phyloP scores from a whole-genome alignment of 2,329 filamentous ascomycete species.

The Sporothrix globosa region DNA sequence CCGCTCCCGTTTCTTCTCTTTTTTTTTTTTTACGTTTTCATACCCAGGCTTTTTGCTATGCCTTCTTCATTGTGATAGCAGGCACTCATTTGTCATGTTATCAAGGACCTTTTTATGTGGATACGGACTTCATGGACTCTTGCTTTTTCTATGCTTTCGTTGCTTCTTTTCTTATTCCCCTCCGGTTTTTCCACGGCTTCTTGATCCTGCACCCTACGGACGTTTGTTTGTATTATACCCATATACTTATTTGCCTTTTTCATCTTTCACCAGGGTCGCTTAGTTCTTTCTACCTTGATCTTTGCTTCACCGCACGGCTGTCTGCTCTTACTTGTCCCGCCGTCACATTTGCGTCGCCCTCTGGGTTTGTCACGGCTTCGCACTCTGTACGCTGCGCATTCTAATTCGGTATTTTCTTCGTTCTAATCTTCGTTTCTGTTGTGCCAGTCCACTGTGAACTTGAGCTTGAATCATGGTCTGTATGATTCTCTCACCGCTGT shows the following conservation, averaged over 20 bases:
- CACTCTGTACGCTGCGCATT: no score
- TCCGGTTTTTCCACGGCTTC: background rate
- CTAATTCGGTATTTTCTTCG: background rate
- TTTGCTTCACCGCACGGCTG: background rate
- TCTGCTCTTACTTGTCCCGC: no score
- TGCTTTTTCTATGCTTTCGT: background rate
- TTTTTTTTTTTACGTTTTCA: background rate
- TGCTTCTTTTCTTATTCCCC: background rate
- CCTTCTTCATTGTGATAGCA: background rate
- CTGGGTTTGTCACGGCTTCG: no score
- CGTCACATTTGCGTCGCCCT: no score
- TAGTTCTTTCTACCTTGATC: background rate
- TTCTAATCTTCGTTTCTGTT: background rate
- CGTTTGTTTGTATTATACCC: conserved; percentile 2
- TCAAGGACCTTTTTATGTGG: background rate
- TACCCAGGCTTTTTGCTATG: background rate
- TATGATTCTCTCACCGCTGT: background rate
- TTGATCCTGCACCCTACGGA: background rate
- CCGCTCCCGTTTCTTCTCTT: background rate
- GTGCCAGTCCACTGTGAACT: background rate
- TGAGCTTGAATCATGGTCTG: background rate
- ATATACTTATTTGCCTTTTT: background rate
- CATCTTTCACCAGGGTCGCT: background rate
- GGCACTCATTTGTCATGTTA: background rate
- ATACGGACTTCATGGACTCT: background rate